These are phyloP conservation scores for Pseudocercospora macadamiae DNA, from an alignment of 2,329 filamentous ascomycete species.

Conservation along the genomic window DNA sequence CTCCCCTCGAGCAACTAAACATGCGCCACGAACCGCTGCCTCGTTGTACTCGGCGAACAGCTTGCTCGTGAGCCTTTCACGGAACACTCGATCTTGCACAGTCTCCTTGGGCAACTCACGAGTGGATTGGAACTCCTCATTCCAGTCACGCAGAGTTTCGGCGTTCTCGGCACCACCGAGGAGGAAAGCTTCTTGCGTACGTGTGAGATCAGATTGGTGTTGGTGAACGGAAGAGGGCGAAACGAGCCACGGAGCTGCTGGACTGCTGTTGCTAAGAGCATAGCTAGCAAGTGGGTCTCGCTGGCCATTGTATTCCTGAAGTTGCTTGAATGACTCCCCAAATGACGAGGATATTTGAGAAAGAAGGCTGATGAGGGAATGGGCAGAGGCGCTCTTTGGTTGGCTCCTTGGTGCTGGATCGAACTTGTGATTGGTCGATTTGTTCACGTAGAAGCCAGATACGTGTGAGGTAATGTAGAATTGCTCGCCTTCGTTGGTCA, in stretches of 20 bases:
- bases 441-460: slow-evolving; percentile 96
- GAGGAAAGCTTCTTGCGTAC: slow-evolving; percentile 90
- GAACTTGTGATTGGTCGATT: slow-evolving; percentile 92
- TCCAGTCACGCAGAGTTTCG: slow-evolving; percentile 95
- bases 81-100: slow-evolving; percentile 93
- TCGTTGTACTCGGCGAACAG: slow-evolving; percentile 98
- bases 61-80: slow-evolving; percentile 90
- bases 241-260: slow-evolving; percentile 89
- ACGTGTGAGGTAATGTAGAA: slow-evolving; percentile 91
- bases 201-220: slow-evolving; percentile 81
- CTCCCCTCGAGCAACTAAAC: slow-evolving; percentile 89
- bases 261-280: slow-evolving; percentile 93
- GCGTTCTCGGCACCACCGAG: slow-evolving; percentile 90
- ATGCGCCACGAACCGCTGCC: slow-evolving; percentile 86
- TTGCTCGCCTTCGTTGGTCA: slow-evolving; percentile 92
- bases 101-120: slow-evolving; percentile 91
- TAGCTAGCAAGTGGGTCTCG: slow-evolving; percentile 90
- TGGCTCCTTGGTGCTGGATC: slow-evolving; percentile 80
- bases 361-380: slow-evolving; percentile 84
- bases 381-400: slow-evolving; percentile 76
- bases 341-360: slow-evolving; percentile 83
- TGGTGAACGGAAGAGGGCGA: slow-evolving; percentile 64
- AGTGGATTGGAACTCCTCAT: slow-evolving; percentile 97
- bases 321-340: slow-evolving; percentile 69
- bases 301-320: slow-evolving; percentile 82